A percentile compares a stretch with the other conserved stretches of the same genome.
Evolutionary conservation across 176 grass and related monocot species (phyloP).

Genomic region (Oropetium thomaeum): DNA sequence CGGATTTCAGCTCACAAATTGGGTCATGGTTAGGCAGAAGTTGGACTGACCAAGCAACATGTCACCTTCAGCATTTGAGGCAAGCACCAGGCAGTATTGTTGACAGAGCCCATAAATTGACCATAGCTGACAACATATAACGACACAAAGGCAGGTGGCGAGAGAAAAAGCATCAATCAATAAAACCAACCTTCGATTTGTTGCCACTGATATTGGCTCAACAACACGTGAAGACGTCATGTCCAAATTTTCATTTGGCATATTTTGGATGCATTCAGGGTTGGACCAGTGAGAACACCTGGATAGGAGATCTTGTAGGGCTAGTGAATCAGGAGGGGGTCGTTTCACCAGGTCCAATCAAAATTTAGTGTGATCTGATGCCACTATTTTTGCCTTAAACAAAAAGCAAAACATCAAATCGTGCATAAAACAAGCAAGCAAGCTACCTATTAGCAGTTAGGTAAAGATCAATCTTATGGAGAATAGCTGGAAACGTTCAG

Average conservation of each 20-base stretch:
- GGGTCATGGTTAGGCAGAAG: slow-evolving; percentile 45
- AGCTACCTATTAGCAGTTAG: slow-evolving; percentile 34
- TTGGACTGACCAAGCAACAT: slow-evolving; percentile 37
- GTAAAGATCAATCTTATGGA: slow-evolving; percentile 43
- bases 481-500: slow-evolving; percentile 10
- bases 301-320: slow-evolving; percentile 33
- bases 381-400: slow-evolving; percentile 28
- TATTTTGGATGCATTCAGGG: slow-evolving; percentile 28
- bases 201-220: slow-evolving; percentile 16
- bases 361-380: slow-evolving; percentile 39
- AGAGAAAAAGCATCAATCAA: neutral
- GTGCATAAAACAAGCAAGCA: slow-evolving; percentile 23
- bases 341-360: slow-evolving; percentile 23
- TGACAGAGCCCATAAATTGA: slow-evolving; percentile 27
- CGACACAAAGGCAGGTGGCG: neutral
- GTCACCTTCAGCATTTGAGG: slow-evolving; percentile 30
- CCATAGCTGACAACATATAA: slow-evolving; percentile 45
- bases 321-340: slow-evolving; percentile 35
- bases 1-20: slow-evolving; percentile 21
- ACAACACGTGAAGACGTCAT: slow-evolving; percentile 20
- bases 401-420: slow-evolving; percentile 46
- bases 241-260: slow-evolving; percentile 17
- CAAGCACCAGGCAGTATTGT: slow-evolving; percentile 26
- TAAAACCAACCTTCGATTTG: slow-evolving; percentile 6
- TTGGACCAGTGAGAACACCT: slow-evolving; percentile 34